A percentile compares a stretch with the other conserved stretches of the same genome.
phyloP scores from a whole-genome alignment of 148 eudicot genomes.

The Silene conica region DNA sequence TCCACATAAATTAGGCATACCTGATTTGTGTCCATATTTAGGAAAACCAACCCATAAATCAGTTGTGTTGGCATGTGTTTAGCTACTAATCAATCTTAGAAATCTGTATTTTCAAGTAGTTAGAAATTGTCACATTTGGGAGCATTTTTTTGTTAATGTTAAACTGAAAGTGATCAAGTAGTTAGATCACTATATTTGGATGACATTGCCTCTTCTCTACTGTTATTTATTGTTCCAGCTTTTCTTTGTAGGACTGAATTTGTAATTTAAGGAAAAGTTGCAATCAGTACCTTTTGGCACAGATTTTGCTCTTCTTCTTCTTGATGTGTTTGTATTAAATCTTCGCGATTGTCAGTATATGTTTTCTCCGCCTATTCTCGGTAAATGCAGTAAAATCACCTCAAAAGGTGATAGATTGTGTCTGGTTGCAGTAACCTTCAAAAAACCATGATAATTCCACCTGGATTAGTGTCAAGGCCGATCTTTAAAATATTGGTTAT shows the following conservation, averaged over 20 bases:
- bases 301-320: background rate
- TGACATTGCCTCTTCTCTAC: background rate
- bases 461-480: no score
- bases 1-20: slow-evolving; percentile 1
- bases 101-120: background rate
- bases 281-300: background rate
- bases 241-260: background rate
- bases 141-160: background rate
- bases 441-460: no score
- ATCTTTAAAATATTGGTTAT: no score
- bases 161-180: no score
- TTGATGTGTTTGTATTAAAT: background rate
- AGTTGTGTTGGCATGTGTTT: no score
- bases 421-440: no score
- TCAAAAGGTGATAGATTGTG: no score
- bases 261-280: background rate
- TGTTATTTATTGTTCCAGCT: background rate
- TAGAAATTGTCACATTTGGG: background rate
- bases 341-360: no score
- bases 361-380: no score
- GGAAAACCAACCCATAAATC: no score
- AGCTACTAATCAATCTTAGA: background rate
- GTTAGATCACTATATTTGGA: no score
- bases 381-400: no score
- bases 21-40: background rate